A percentile compares a stretch with the other conserved stretches of the same genome.
These are phyloP conservation scores for Xenoacremonium recifei DNA, from an alignment of 2,329 filamentous ascomycete species.

Conservation along the genomic window DNA sequence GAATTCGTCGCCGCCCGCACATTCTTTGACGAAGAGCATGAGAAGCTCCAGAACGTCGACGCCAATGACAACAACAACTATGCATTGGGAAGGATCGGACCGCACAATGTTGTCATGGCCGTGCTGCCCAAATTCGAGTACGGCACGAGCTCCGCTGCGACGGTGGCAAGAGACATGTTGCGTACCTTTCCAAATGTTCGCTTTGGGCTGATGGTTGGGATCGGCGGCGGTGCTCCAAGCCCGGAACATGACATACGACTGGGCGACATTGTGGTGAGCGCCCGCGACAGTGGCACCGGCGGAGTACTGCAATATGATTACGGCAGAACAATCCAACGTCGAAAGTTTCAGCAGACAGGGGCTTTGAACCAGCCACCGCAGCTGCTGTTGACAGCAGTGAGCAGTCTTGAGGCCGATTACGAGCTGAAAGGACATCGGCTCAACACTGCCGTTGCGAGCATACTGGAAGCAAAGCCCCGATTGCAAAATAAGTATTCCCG, in stretches of 20 bases:
- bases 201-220: slow-evolving; percentile 33
- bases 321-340: slow-evolving; percentile 19
- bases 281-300: slow-evolving; percentile 1
- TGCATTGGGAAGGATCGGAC: slow-evolving; percentile 28
- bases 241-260: slow-evolving; percentile 32
- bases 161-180: slow-evolving; percentile 26
- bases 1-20: slow-evolving; percentile 37
- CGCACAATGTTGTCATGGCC: slow-evolving; percentile 36
- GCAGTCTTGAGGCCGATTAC: not conserved
- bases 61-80: slow-evolving; percentile 30
- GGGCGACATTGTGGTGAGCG: slow-evolving; percentile 24
- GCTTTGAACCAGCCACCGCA: slow-evolving; percentile 14
- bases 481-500: not conserved
- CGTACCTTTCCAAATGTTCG: slow-evolving; percentile 28
- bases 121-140: slow-evolving; percentile 24
- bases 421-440: slow-evolving; percentile 4
- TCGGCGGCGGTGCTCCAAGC: slow-evolving; percentile 36
- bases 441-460: not conserved
- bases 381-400: not conserved
- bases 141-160: slow-evolving; percentile 24
- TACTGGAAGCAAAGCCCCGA: not conserved
- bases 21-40: slow-evolving; percentile 40
- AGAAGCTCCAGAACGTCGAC: slow-evolving; percentile 20
- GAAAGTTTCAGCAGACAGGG: slow-evolving; percentile 9
- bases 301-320: slow-evolving; percentile 27